phyloP scores from a whole-genome alignment of 179 eudicot genomes.

The Pouteria campechiana region DNA sequence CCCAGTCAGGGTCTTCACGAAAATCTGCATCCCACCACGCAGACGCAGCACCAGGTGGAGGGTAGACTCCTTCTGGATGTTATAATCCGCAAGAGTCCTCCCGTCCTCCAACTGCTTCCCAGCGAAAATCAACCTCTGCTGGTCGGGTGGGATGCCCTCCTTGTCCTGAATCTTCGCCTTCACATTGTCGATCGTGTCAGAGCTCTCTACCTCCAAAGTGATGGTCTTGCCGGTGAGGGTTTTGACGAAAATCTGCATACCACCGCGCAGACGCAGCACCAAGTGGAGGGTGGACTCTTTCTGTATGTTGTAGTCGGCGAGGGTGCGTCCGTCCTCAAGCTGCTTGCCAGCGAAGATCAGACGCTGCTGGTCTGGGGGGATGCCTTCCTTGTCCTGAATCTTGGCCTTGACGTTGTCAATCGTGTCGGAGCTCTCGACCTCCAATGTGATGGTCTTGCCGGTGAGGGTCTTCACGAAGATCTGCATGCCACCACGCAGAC shows the following conservation, averaged over 20 bases:
- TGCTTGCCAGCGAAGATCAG: conserved; percentile 23
- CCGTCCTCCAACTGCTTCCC: too few species aligned
- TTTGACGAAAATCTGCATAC: conserved; percentile 16
- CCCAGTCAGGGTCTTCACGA: too few species aligned
- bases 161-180: too few species aligned
- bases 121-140: too few species aligned
- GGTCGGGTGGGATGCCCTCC: too few species aligned
- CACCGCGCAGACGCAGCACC: conserved; percentile 22
- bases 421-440: conserved; percentile 28
- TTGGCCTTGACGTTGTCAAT: conserved; percentile 26
- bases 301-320: conserved; percentile 25
- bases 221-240: too few species aligned
- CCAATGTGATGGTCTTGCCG: conserved; percentile 23
- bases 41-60: too few species aligned
- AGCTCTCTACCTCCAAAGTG: too few species aligned
- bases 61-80: too few species aligned
- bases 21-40: too few species aligned
- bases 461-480: conserved; percentile 24
- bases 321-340: conserved; percentile 21
- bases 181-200: too few species aligned
- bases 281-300: conserved; percentile 22
- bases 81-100: too few species aligned
- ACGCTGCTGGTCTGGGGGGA: conserved; percentile 30
- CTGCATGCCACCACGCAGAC: conserved; percentile 26
- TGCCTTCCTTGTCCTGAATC: conserved; percentile 26